These are phyloP conservation scores for Eragrostis tef DNA, from an alignment of 202 grass and related monocot species.

Conservation along the genomic window DNA sequence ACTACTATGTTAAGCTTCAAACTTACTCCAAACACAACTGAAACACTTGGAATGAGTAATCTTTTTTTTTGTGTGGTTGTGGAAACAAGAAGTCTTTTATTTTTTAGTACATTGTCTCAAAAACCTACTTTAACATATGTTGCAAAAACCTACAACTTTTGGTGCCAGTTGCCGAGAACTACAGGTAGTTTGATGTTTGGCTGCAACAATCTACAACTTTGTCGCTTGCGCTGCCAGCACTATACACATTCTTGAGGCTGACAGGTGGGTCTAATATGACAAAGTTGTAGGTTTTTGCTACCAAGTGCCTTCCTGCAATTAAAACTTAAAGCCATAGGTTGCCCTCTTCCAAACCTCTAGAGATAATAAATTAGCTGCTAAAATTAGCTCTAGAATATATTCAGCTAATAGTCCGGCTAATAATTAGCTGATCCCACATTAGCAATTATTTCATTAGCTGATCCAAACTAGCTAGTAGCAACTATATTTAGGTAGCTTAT, in stretches of 20 bases:
- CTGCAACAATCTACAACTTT: neutral
- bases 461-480: no score
- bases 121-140: no score
- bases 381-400: no score
- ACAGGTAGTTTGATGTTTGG: neutral
- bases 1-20: neutral
- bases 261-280: neutral
- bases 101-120: no score
- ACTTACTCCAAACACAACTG: neutral
- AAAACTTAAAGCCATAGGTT: no score
- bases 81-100: no score
- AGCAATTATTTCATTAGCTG: no score
- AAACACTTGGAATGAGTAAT: neutral
- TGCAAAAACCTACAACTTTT: neutral
- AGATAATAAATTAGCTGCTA: no score
- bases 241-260: neutral
- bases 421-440: no score
- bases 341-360: no score
- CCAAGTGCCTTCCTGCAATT: neutral
- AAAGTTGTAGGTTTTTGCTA: neutral
- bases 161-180: neutral
- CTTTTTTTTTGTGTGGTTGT: neutral
- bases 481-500: no score
- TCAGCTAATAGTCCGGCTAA: no score
- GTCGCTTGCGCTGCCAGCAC: neutral